Evolutionary conservation across 2,329 filamentous ascomycete species (phyloP), one percentile per base, ranked within the genome.

Genomic region (Colletotrichum musae): DNA sequence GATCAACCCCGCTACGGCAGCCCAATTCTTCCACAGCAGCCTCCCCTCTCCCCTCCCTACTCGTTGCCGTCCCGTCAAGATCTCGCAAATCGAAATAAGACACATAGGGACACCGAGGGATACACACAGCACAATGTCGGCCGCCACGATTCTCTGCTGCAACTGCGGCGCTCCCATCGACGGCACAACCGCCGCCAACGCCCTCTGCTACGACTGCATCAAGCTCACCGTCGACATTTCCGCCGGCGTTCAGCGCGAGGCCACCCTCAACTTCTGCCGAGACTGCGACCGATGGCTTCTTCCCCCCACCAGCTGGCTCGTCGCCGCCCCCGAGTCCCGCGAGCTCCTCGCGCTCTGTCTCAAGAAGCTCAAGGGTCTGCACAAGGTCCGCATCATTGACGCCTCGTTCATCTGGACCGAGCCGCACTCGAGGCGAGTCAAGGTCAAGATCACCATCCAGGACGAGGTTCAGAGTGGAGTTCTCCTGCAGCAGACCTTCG

Each of bases 361-460:
- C 73, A 92, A 94, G 78, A 97, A 96, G 81, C 83, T 99, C 72
- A 87, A 93, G 72, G 95, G 95, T 36, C 83, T 99, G 72, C 90
- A 92, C 79, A 97, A 96, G 84, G 93, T 97, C 74, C 89, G 96
- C 71, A 96, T 99, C 76, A 95, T 98, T 76, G 96, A 99, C 79
- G 96, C 96, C 54, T 93, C 91, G 76, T 99, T 98, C 79, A 93
- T 98, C 78, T 99, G 96, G 96, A 99, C 96, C 1, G 96, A 99
- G 81, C 95, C 96, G 12, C 96, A 99, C 83, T 98, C 95, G 75
- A 88, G 94, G 77, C 88, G 96, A 79, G 88, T 98, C 72, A 97
- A 95, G 83, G 91, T 98, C 80, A 98, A 98, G 85, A 92, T 99
- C 80, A 98, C 96, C 1, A 92, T 98, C 56, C 96, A 98, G 77